phyloP scores from a whole-genome alignment of 139 green algal species.

The Tetradesmus lagerheimii region DNA sequence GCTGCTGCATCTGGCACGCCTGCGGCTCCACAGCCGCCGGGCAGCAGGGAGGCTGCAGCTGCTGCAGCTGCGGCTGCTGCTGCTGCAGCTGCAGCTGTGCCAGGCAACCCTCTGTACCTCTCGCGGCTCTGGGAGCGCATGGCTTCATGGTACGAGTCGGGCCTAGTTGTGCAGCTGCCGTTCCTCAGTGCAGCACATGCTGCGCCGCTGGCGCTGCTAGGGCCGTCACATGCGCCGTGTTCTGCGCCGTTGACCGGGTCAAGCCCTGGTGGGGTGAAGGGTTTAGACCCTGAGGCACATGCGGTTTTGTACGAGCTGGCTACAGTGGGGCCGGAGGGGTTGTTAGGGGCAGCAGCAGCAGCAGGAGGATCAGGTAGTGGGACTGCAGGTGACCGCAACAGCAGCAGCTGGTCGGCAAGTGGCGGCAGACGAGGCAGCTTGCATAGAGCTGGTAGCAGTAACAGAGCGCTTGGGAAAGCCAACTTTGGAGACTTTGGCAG shows the following conservation, averaged over 20 bases:
- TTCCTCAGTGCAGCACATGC: conserved; percentile 81
- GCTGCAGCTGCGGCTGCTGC: conserved; percentile 36
- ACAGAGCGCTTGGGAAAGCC: neutral
- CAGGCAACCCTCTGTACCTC: conserved; percentile 16
- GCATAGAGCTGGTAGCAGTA: neutral
- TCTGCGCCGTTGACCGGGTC: neutral
- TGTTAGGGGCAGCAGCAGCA: neutral
- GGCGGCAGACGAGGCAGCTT: neutral
- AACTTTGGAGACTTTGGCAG: neutral
- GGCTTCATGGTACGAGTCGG: conserved; percentile 66
- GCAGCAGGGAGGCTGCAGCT: conserved; percentile 35
- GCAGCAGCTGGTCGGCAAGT: neutral
- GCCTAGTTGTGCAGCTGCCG: conserved; percentile 83
- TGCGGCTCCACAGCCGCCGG: neutral
- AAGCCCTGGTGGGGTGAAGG: neutral
- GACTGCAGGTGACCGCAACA: neutral
- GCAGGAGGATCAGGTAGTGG: neutral
- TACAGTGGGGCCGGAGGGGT: neutral
- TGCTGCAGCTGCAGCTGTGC: conserved; percentile 40
- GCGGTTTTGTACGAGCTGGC: conserved; percentile 11
- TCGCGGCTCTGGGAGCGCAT: conserved; percentile 68
- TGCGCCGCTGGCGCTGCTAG: conserved; percentile 77
- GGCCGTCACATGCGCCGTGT: conserved; percentile 4
- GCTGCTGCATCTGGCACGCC: neutral
- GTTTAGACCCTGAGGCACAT: conserved; percentile 46